These are phyloP conservation scores for Termitomyces sp. DNA, from an alignment of 1,284 basidiomycete species.

Conservation along the genomic window DNA sequence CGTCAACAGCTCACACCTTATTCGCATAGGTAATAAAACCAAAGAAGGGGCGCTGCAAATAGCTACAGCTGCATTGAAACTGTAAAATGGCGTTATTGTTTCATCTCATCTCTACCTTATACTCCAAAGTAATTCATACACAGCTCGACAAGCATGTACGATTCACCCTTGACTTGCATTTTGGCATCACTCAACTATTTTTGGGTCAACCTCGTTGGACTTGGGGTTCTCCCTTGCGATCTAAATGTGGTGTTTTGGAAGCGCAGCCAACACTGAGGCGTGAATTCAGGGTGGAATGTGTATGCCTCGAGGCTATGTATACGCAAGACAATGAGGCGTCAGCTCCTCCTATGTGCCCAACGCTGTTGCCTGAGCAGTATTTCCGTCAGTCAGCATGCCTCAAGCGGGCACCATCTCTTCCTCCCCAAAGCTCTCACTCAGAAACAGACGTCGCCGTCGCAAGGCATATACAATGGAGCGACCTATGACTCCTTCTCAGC, in stretches of 20 bases:
- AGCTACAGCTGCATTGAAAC: slow-evolving; percentile 64
- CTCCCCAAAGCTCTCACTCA: slow-evolving; percentile 6
- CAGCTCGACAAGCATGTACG: background rate
- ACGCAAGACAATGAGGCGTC: slow-evolving; percentile 1
- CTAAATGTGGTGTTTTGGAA: background rate
- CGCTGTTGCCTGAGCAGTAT: slow-evolving; percentile 56
- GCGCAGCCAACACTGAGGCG: background rate
- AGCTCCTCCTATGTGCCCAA: slow-evolving; percentile 51
- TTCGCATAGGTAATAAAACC: slow-evolving; percentile 74
- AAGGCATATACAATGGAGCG: slow-evolving; percentile 10
- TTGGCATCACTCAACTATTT: background rate
- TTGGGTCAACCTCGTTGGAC: background rate
- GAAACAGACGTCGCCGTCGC: slow-evolving; percentile 5
- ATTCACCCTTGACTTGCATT: background rate
- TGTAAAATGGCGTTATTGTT: slow-evolving; percentile 26
- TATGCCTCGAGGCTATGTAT: background rate
- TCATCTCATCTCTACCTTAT: slow-evolving; percentile 3
- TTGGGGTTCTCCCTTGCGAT: background rate
- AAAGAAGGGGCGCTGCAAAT: slow-evolving; percentile 83
- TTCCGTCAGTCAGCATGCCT: slow-evolving; percentile 58
- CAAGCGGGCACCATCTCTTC: background rate
- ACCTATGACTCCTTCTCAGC: slow-evolving; percentile 8
- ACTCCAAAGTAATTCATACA: background rate
- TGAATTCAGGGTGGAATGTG: slow-evolving; percentile 2
- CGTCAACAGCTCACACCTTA: slow-evolving; percentile 1